These are phyloP conservation scores for Sambucus nigra DNA, from an alignment of 129 eudicot genomes.

Conservation along the genomic window DNA sequence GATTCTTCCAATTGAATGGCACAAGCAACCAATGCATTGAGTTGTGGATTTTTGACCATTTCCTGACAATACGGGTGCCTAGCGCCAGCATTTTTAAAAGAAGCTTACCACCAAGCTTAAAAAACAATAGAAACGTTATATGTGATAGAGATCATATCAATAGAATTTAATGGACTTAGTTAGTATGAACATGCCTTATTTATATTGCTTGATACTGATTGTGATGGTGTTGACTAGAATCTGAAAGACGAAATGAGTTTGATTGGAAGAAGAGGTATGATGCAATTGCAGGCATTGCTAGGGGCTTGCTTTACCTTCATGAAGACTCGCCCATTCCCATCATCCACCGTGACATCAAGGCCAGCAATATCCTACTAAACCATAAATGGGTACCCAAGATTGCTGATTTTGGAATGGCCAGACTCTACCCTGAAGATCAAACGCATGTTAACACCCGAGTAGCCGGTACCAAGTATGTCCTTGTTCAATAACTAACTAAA, in stretches of 20 bases:
- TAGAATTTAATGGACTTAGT: too few relatives aligned
- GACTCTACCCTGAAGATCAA: constrained; percentile 59
- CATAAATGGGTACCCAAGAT: constrained; percentile 82
- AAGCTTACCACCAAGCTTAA: too few relatives aligned
- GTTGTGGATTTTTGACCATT: too few relatives aligned
- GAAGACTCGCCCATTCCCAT: constrained; percentile 58
- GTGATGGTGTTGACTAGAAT: constrained; percentile 32
- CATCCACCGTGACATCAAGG: constrained; percentile 85
- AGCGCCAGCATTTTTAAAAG: too few relatives aligned
- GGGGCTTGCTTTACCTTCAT: constrained; percentile 74
- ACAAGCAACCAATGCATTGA: too few relatives aligned
- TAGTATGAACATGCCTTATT: too few relatives aligned
- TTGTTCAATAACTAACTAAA: background rate
- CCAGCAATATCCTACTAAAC: constrained; percentile 70
- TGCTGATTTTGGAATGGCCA: constrained; percentile 91
- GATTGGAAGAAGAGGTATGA: constrained; percentile 66
- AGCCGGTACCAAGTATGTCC: constrained; percentile 93
- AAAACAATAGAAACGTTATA: too few relatives aligned
- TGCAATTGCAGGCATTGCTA: constrained; percentile 53
- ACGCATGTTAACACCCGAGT: constrained; percentile 79
- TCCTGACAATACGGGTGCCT: too few relatives aligned
- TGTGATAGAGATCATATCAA: too few relatives aligned
- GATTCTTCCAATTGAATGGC: too few relatives aligned
- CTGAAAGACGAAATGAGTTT: constrained; percentile 29
- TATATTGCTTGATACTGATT: too few relatives aligned